Evolutionary conservation across 2,329 filamentous ascomycete species (phyloP), one percentile per base, ranked within the genome.

Genomic region (Trichocomaceae sp.): DNA sequence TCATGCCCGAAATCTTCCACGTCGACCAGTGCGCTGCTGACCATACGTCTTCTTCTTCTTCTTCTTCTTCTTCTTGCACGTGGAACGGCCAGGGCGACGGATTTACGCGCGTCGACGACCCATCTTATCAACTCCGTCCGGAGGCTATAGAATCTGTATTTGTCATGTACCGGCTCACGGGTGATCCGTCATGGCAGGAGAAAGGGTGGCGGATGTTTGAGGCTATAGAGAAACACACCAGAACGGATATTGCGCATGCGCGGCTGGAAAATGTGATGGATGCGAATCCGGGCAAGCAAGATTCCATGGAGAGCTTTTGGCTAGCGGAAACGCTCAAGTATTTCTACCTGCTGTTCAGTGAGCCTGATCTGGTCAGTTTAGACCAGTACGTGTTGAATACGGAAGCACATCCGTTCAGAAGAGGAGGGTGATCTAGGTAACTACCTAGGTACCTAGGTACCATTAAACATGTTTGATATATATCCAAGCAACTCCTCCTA

Each of bases 311-410:
- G 75, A 91, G 86, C 65, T 95, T 95, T 71, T 96, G 90, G 88
- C 77, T 90, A 58, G 87, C 87, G 3, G 90, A 96, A 77, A 96
- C 90, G 41, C 75, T 96, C 62, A 96, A 95, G 77, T 95, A 95
- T 66, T 95, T 93, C 62, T 96, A 90, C 68, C 70, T 96, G 54
- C 77, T 95, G 49, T 96, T 88, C 68, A 83, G 83, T 23, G 79
- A 84, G 55, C 84, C 86, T 0, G 76, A 79, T 12, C 62, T 83
- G 29, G 74, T 87, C 41, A 85, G 77, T 63, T 67, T 89, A 63
- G 86, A 90, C 66, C 79, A 87, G 9, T 88, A 77, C 66, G 83
- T 88, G 31, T 72, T 86, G 65, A 81, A 80, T 62, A 80, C 79
- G 0, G 79, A 80, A 59, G 79, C 78, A 37, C 79, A 82, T 69